Evolutionary conservation across 371 early-diverging fungal genomes (phyloP).

Genomic region (Saksenaea vasiformis): DNA sequence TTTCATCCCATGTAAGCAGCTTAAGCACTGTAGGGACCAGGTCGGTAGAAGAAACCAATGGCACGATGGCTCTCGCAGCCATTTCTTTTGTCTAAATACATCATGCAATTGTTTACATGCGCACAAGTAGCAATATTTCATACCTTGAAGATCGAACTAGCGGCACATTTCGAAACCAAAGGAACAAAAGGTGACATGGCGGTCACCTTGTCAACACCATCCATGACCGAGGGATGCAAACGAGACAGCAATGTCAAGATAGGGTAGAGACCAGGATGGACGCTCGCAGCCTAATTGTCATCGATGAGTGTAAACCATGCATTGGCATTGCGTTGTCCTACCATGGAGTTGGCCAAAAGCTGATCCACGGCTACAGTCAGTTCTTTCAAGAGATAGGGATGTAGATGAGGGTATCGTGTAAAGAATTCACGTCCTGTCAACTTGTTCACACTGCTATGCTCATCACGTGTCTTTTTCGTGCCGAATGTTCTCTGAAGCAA

Average conservation of each 20-base stretch:
- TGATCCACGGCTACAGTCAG: conserved; percentile 69
- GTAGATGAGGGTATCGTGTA: conserved; percentile 79
- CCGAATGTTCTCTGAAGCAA: conserved; percentile 86
- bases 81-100: conserved; percentile 73
- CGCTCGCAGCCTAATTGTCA: conserved; percentile 35
- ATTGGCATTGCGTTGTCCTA: conserved; percentile 6
- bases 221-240: conserved; percentile 73
- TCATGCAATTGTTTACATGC: background rate
- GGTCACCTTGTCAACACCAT: conserved; percentile 42
- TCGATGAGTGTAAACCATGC: background rate
- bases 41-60: conserved; percentile 61
- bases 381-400: conserved; percentile 74
- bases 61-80: conserved; percentile 80
- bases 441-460: conserved; percentile 73
- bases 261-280: conserved; percentile 81
- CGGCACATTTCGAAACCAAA: conserved; percentile 74
- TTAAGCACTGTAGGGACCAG: conserved; percentile 43
- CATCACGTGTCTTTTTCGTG: conserved; percentile 72
- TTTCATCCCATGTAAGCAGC: conserved; percentile 20
- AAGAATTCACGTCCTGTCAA: conserved; percentile 91
- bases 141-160: conserved; percentile 73
- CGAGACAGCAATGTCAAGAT: conserved; percentile 75
- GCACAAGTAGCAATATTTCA: background rate
- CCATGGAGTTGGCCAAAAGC: conserved; percentile 38
- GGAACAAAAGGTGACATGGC: conserved; percentile 68